These are phyloP conservation scores for Monosporozyma yasuniensis DNA, from an alignment of 805 yeast species.

Conservation along the genomic window DNA sequence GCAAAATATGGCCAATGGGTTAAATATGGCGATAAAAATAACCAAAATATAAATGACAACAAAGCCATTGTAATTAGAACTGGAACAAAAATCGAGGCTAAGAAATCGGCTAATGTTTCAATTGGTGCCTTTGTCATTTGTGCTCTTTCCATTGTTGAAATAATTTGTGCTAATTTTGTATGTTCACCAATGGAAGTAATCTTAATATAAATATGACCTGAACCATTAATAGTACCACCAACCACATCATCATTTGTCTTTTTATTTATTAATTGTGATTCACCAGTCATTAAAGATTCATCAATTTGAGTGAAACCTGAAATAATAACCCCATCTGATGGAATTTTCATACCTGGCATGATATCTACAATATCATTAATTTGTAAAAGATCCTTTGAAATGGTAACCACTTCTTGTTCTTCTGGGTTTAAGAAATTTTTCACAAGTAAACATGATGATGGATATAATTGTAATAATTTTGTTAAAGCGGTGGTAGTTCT, in stretches of 20 bases:
- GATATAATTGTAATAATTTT: constrained; percentile 68
- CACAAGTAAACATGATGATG: constrained; percentile 62
- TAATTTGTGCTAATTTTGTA: constrained; percentile 82
- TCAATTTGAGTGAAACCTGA: constrained; percentile 77
- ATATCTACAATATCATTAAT: constrained; percentile 66
- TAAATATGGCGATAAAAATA: constrained; percentile 15
- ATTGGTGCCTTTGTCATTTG: constrained; percentile 86
- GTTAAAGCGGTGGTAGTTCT: constrained; percentile 86
- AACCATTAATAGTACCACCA: constrained; percentile 88
- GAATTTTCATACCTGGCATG: constrained; percentile 78
- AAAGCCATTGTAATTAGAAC: constrained; percentile 52
- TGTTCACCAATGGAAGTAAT: constrained; percentile 70
- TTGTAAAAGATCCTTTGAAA: constrained; percentile 75
- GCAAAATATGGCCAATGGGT: constrained; percentile 12
- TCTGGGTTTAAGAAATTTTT: constrained; percentile 9
- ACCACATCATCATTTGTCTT: constrained; percentile 51
- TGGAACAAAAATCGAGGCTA: constrained; percentile 84
- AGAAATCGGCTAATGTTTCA: constrained; percentile 76
- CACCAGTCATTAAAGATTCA: constrained; percentile 90
- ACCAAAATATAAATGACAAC: constrained; percentile 61
- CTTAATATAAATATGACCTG: constrained; percentile 57
- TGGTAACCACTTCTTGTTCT: constrained; percentile 13
- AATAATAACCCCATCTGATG: constrained; percentile 81
- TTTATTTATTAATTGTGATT: constrained; percentile 68
- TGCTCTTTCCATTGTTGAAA: constrained; percentile 77